These are phyloP conservation scores for Selaginella tamariscina DNA, from an alignment of 75 land plant genomes.

Conservation along the genomic window DNA sequence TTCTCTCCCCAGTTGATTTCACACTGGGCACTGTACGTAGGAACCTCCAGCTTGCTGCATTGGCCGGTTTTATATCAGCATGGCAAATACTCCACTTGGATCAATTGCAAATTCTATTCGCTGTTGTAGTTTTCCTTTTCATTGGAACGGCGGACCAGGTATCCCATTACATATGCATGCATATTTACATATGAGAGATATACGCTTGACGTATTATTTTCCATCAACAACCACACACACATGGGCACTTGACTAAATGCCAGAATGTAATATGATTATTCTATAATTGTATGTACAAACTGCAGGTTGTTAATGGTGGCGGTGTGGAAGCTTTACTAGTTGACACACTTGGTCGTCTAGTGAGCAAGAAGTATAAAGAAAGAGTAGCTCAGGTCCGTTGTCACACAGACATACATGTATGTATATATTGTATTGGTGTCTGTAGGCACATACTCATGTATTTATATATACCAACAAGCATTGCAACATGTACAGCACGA, in stretches of 20 bases:
- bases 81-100: constrained; percentile 39
- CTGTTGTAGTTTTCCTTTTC: constrained; percentile 43
- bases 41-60: constrained; percentile 53
- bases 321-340: constrained; percentile 58
- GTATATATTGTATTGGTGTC: no score
- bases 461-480: no score
- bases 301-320: constrained; percentile 57
- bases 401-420: background rate
- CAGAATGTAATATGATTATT: no score
- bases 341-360: constrained; percentile 62
- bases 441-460: no score
- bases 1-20: constrained; percentile 58
- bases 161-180: no score
- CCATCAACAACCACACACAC: no score
- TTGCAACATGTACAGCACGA: constrained; percentile 72
- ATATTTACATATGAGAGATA: no score
- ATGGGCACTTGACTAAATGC: no score
- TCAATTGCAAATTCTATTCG: constrained; percentile 30
- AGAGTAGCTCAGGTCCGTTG: constrained; percentile 62
- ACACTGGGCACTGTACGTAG: constrained; percentile 55
- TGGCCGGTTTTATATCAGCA: constrained; percentile 39
- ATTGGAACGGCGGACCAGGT: constrained; percentile 58
- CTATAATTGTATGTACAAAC: no score
- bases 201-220: no score
- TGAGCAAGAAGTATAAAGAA: constrained; percentile 64